Conservation (phyloP, 1,139 yeast genomes). For the Suhomyces bokatorum region DNA sequence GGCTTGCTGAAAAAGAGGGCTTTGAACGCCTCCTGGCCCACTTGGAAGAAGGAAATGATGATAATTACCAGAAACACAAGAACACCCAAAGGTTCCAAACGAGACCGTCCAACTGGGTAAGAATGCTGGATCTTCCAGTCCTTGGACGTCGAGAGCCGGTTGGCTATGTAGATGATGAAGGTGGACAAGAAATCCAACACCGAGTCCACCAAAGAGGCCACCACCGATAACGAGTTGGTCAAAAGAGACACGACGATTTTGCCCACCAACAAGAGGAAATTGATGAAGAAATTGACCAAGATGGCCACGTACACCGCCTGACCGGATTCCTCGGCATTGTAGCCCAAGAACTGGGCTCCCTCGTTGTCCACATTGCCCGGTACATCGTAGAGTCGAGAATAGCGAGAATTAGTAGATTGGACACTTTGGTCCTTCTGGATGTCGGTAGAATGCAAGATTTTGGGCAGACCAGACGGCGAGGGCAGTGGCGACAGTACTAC, state of each 20-base stretch:
- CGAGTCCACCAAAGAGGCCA: constrained; percentile 80
- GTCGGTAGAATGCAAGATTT: neutral
- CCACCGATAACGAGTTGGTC: constrained; percentile 70
- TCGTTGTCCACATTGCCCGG: constrained; percentile 63
- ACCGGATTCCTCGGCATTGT: constrained; percentile 43
- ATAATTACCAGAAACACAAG: constrained; percentile 71
- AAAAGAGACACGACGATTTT: constrained; percentile 61
- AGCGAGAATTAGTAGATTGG: constrained; percentile 18
- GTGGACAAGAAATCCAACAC: constrained; percentile 74
- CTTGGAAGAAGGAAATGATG: constrained; percentile 70
- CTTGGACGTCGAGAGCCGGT: constrained; percentile 55
- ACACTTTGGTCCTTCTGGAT: constrained; percentile 6
- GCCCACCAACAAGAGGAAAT: constrained; percentile 60
- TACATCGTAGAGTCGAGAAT: constrained; percentile 42
- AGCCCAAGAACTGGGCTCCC: constrained; percentile 55
- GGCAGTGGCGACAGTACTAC: too few relatives aligned
- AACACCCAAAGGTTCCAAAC: constrained; percentile 79
- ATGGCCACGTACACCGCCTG: constrained; percentile 59
- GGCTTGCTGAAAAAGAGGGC: constrained; percentile 32
- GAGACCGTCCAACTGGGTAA: constrained; percentile 69
- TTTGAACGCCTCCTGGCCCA: constrained; percentile 62
- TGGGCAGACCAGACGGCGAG: constrained; percentile 5
- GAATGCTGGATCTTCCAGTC: constrained; percentile 50
- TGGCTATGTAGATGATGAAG: constrained; percentile 65
- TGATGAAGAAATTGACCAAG: constrained; percentile 61